These are phyloP conservation scores for Zea mays DNA, from an alignment of 176 grass and related monocot species.

Conservation along the genomic window DNA sequence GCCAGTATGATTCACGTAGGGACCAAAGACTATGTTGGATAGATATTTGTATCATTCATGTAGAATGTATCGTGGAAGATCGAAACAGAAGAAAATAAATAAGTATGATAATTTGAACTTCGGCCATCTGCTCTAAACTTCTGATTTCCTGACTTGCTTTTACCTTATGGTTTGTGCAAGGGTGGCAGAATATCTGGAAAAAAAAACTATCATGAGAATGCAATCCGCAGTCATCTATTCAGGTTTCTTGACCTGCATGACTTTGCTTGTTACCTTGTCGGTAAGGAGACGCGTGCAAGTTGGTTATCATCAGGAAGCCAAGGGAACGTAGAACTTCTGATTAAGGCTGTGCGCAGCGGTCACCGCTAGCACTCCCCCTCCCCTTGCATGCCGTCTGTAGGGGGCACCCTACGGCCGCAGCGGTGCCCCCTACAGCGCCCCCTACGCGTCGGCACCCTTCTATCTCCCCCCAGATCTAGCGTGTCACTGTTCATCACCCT, in stretches of 20 bases:
- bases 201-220: not conserved
- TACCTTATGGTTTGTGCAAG: slow-evolving; percentile 13
- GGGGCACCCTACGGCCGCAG: too few relatives aligned
- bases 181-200: slow-evolving; percentile 11
- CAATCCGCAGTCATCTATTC: not conserved
- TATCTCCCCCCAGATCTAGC: too few relatives aligned
- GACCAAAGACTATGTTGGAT: slow-evolving; percentile 31
- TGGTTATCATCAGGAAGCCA: slow-evolving; percentile 2
- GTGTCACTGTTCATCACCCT: too few relatives aligned
- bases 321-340: not conserved
- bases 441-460: too few relatives aligned
- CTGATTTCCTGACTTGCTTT: slow-evolving; percentile 10
- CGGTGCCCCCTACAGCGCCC: too few relatives aligned
- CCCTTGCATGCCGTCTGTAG: too few relatives aligned
- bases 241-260: slow-evolving; percentile 11
- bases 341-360: too few relatives aligned
- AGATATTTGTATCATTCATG: slow-evolving; percentile 33
- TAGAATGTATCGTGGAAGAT: slow-evolving; percentile 35
- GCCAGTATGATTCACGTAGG: slow-evolving; percentile 20
- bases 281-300: not conserved
- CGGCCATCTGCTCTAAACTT: not conserved
- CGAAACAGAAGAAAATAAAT: slow-evolving; percentile 35
- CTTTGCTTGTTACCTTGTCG: not conserved
- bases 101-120: slow-evolving; percentile 15
- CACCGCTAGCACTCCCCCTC: too few relatives aligned